Evolutionary conservation across 768 basidiomycete species (phyloP).

Genomic region (Russula sp.): DNA sequence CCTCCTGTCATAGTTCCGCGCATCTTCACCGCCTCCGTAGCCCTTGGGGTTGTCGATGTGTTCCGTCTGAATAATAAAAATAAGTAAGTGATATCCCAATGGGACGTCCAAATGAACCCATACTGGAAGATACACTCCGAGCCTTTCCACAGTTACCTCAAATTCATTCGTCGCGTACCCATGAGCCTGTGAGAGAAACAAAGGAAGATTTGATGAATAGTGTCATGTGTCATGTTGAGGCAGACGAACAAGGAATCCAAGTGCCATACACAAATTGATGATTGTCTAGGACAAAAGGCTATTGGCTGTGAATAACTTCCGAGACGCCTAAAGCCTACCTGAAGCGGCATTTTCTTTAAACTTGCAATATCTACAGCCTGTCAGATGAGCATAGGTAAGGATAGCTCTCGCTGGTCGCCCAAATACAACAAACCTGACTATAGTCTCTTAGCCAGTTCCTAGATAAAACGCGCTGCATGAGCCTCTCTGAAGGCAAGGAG

Average conservation of each 20-base stretch:
- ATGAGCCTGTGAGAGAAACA: conserved; percentile 42
- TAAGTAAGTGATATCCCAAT: background rate
- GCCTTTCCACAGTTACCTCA: conserved; percentile 75
- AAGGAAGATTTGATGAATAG: background rate
- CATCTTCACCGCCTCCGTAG: conserved; percentile 79
- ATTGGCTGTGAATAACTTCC: background rate
- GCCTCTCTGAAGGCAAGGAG: background rate
- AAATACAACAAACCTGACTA: conserved; percentile 44
- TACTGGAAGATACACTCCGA: conserved; percentile 81
- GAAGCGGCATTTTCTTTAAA: conserved; percentile 62
- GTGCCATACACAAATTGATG: conserved; percentile 80
- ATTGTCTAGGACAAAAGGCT: conserved; percentile 49
- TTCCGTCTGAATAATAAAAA: conserved; percentile 43
- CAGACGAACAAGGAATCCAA: conserved; percentile 71
- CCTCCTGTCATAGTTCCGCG: conserved; percentile 64
- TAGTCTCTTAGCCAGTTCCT: conserved; percentile 90
- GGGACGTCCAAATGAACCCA: conserved; percentile 21
- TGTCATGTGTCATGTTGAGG: background rate
- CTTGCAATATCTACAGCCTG: conserved; percentile 78
- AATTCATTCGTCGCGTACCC: conserved; percentile 80
- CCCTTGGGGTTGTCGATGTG: conserved; percentile 94
- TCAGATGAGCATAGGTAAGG: background rate
- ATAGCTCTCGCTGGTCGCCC: background rate
- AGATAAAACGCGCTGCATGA: background rate
- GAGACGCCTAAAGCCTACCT: conserved; percentile 36